A percentile compares a stretch with the other conserved stretches of the same genome.
Conservation (phyloP, 352 stramenopile species). For the Phytophthora pisi region DNA sequence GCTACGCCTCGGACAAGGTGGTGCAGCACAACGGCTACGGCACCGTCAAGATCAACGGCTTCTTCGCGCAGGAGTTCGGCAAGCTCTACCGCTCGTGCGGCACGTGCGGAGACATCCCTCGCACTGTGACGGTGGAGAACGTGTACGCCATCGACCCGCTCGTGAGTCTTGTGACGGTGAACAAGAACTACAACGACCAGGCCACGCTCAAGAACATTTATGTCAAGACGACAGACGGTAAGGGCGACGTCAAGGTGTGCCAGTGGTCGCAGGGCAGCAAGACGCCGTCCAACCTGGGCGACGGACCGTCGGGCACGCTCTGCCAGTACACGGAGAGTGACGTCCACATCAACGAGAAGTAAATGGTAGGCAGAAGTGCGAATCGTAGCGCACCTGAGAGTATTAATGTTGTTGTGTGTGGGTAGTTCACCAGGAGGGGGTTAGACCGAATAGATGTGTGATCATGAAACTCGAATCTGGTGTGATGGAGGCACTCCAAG, state of each 20-base stretch:
- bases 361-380: constrained; percentile 7
- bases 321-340: too few species aligned
- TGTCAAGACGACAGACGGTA: constrained; percentile 4
- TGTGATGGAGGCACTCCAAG: too few species aligned
- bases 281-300: too few species aligned
- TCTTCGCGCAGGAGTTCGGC: constrained; percentile 21
- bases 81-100: constrained; percentile 28
- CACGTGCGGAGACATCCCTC: constrained; percentile 29
- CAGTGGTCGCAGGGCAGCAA: too few species aligned
- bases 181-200: constrained; percentile 43
- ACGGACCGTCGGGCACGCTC: too few species aligned
- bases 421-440: constrained; percentile 2
- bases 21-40: constrained; percentile 34
- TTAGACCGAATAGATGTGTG: constrained; percentile 5
- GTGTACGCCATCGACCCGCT: constrained; percentile 38
- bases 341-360: constrained; percentile 17
- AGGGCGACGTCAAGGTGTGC: too few species aligned
- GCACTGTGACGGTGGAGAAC: constrained; percentile 38
- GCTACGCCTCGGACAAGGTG: constrained; percentile 48
- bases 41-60: constrained; percentile 16
- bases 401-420: constrained; percentile 24
- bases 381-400: constrained; percentile 4
- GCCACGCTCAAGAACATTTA: constrained; percentile 44
- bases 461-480: constrained; percentile 1
- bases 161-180: constrained; percentile 41